Evolutionary conservation across 768 basidiomycete genomes (phyloP).

Genomic region (Daedalea quercina): DNA sequence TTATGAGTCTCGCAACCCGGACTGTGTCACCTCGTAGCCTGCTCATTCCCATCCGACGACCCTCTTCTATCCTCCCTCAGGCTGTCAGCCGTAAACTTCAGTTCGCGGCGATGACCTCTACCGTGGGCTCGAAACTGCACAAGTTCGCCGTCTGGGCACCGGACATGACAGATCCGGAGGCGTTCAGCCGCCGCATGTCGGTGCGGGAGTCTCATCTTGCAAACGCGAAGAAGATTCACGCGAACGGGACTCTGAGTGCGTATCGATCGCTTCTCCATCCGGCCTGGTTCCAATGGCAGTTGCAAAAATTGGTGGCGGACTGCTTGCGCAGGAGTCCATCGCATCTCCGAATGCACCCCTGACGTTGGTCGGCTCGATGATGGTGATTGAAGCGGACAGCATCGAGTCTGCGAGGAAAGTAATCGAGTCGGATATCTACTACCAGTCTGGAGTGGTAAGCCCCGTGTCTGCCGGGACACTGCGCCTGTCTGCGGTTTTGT

Average conservation of each 20-base stretch:
- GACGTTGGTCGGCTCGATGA: slow-evolving; percentile 55
- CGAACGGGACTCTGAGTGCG: slow-evolving; percentile 46
- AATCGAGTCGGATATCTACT: slow-evolving; percentile 38
- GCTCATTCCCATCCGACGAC: background rate
- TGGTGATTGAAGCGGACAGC: slow-evolving; percentile 48
- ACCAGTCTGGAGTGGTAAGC: slow-evolving; percentile 36
- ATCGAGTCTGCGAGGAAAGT: slow-evolving; percentile 38
- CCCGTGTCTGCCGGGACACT: background rate
- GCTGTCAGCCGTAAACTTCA: background rate
- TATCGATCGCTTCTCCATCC: slow-evolving; percentile 3
- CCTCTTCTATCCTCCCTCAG: background rate
- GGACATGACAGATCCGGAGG: slow-evolving; percentile 54
- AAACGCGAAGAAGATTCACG: slow-evolving; percentile 33
- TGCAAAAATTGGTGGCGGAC: slow-evolving; percentile 50
- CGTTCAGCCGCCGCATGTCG: slow-evolving; percentile 47
- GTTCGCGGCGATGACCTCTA: background rate
- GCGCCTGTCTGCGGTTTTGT: background rate
- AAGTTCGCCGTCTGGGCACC: slow-evolving; percentile 60
- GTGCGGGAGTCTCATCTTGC: slow-evolving; percentile 49
- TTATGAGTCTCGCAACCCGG: too few relatives aligned
- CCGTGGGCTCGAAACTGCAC: slow-evolving; percentile 5
- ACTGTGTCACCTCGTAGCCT: background rate
- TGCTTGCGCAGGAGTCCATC: slow-evolving; percentile 54
- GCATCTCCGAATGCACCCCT: slow-evolving; percentile 36
- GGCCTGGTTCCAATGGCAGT: background rate